A percentile compares a stretch with the other conserved stretches of the same genome.
phyloP scores from a whole-genome alignment of 2,329 filamentous ascomycete species.

The Aspergillus amoenus region DNA sequence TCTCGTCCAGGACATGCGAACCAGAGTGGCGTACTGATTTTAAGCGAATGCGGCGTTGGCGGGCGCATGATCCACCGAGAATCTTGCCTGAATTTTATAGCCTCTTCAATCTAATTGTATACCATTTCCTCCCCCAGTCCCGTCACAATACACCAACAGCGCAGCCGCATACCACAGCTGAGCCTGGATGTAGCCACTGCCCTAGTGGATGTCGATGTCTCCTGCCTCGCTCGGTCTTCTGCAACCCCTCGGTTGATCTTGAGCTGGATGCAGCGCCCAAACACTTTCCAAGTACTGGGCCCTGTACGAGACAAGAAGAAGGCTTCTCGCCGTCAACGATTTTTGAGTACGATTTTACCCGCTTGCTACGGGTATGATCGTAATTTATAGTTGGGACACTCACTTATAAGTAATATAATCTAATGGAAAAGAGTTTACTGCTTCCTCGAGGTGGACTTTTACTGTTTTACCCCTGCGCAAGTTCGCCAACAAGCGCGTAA shows the following conservation, averaged over 20 bases:
- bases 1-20: constrained; percentile 53
- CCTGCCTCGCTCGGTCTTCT: constrained; percentile 53
- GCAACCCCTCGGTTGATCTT: constrained; percentile 35
- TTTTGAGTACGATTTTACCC: constrained; percentile 53
- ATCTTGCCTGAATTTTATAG: constrained; percentile 19
- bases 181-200: not conserved
- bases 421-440: no score
- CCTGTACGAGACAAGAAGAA: constrained; percentile 50
- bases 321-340: constrained; percentile 39
- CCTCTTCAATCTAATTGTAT: constrained; percentile 9
- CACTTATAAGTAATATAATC: not conserved
- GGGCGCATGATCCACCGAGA: constrained; percentile 23
- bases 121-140: not conserved
- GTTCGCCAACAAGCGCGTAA: no score
- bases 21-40: constrained; percentile 55
- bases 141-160: not conserved
- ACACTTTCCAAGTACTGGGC: constrained; percentile 12
- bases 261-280: constrained; percentile 40
- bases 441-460: no score
- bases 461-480: no score
- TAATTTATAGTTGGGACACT: constrained; percentile 49
- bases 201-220: constrained; percentile 32
- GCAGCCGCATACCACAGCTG: not conserved
- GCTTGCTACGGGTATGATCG: constrained; percentile 38
- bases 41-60: constrained; percentile 12